These are phyloP conservation scores for Suzukiozyma palmioleophila DNA, from an alignment of 1,139 yeast species.

Conservation along the genomic window DNA sequence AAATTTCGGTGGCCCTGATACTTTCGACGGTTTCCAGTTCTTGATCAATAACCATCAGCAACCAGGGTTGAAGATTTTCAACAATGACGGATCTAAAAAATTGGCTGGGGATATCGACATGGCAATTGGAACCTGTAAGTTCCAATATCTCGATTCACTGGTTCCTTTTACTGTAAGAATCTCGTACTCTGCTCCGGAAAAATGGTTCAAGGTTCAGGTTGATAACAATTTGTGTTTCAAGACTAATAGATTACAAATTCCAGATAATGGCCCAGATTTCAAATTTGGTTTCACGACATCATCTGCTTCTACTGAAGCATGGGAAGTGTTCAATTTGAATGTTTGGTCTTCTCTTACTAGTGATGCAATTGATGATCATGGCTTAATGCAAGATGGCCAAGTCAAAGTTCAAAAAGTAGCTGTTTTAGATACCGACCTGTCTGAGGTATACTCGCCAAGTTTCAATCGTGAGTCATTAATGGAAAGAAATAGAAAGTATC, in stretches of 20 bases:
- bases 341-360: slow-evolving; percentile 50
- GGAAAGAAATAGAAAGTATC: slow-evolving; percentile 30
- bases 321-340: slow-evolving; percentile 55
- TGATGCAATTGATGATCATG: slow-evolving; percentile 58
- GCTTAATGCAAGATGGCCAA: slow-evolving; percentile 44
- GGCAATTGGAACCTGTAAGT: slow-evolving; percentile 53
- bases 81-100: slow-evolving; percentile 50
- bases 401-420: slow-evolving; percentile 21
- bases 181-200: slow-evolving; percentile 43
- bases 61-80: slow-evolving; percentile 51
- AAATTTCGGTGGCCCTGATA: slow-evolving; percentile 47
- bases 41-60: slow-evolving; percentile 46
- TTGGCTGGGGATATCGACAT: slow-evolving; percentile 21
- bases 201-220: slow-evolving; percentile 56
- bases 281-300: slow-evolving; percentile 47
- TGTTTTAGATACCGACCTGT: slow-evolving; percentile 10
- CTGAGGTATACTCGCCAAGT: slow-evolving; percentile 7
- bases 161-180: slow-evolving; percentile 68
- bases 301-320: slow-evolving; percentile 46
- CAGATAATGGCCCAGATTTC: slow-evolving; percentile 23
- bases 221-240: slow-evolving; percentile 70
- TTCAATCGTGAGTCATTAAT: slow-evolving; percentile 32
- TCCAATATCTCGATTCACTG: slow-evolving; percentile 59
- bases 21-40: slow-evolving; percentile 60
- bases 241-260: slow-evolving; percentile 48